Base-by-base conservation (phyloP, 2,329 filamentous ascomycete species). In the Ophiostoma piceae region DNA sequence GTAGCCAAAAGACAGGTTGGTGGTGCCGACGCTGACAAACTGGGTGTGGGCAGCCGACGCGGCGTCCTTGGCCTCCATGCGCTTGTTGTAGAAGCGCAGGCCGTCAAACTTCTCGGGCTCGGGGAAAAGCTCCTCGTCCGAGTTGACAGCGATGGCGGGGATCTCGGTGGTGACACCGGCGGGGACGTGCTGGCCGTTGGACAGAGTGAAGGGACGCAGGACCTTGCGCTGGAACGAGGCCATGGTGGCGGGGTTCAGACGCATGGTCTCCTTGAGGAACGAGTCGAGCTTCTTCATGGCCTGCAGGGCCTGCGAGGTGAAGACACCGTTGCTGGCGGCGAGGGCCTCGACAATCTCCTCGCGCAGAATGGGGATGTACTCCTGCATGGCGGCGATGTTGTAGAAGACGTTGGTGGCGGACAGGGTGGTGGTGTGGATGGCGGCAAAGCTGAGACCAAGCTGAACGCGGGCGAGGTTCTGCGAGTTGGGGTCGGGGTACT, bases 351-450 rank as follows among this genome's bases (percentile, higher is more conserved):
- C 77, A 76, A 1, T 82, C 73, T 88, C 86, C 26, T 84, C 79
- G 1, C 86, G 82, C 1, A 88, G 76, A 12, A 82, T 80, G 5
- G 83, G 77, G 43, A 84, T 76, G 73, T 84, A 79, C 39, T 87
- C 82, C 0, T 84, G 85, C 73, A 79, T 77, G 7, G 82, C 79
- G 0, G 81, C 82, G 3, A 89, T 75, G 70, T 84, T 82, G 74
- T 84, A 86, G 66, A 88, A 79, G 79, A 73, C 82, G 71, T 79
- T 86, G 1, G 82, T 83, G 0, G 80, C 73, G 0, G 81, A 78
- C 65, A 82, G 74, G 0, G 81, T 80, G 0, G 83, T 85, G 0
- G 83, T 85, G 71, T 85, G 82, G 37, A 87, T 85, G 1, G 84
- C 81, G 0, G 83, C 83, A 68, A 85, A 82, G 57, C 78, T 80